Evolutionary conservation across 2,329 filamentous ascomycete genomes (phyloP).

Genomic region (Neoarthrinium moseri): DNA sequence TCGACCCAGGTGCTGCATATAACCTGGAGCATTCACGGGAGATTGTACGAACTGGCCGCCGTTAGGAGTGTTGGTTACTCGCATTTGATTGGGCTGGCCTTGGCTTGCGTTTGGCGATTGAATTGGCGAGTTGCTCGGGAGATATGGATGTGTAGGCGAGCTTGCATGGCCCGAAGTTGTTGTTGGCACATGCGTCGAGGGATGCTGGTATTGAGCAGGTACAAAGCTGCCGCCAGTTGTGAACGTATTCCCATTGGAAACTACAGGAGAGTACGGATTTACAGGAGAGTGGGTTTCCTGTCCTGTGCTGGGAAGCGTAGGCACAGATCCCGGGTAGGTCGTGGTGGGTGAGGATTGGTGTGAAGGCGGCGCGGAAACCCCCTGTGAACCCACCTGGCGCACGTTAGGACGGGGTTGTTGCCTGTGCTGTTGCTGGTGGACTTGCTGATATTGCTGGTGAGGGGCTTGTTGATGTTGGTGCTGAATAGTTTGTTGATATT

Average conservation of each 20-base stretch:
- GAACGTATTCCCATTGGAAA: too few relatives aligned
- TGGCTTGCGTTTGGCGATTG: conserved; percentile 1
- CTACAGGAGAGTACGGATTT: too few relatives aligned
- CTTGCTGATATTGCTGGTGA: too few relatives aligned
- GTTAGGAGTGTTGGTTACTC: not conserved
- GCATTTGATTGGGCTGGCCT: not conserved
- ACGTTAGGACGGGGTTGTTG: not conserved
- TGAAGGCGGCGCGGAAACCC: too few relatives aligned
- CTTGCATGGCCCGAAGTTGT: not conserved
- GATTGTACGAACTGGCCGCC: not conserved
- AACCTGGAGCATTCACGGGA: too few relatives aligned
- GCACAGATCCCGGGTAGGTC: too few relatives aligned
- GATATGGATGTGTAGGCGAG: not conserved
- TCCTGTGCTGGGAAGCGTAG: not conserved
- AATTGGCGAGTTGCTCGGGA: not conserved
- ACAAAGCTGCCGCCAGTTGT: too few relatives aligned
- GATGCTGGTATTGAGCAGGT: not conserved
- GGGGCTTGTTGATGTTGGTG: too few relatives aligned
- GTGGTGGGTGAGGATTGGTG: too few relatives aligned
- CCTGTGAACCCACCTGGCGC: too few relatives aligned
- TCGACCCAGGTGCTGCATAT: not conserved
- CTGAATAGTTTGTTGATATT: not conserved
- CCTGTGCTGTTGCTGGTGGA: not conserved
- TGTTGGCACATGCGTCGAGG: not conserved
- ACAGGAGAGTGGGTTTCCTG: not conserved